Percentiles rank a stretch among this genome's conserved stretches.
phyloP scores from a whole-genome alignment of 352 stramenopile genomes.

The Globisporangium yorkense region DNA sequence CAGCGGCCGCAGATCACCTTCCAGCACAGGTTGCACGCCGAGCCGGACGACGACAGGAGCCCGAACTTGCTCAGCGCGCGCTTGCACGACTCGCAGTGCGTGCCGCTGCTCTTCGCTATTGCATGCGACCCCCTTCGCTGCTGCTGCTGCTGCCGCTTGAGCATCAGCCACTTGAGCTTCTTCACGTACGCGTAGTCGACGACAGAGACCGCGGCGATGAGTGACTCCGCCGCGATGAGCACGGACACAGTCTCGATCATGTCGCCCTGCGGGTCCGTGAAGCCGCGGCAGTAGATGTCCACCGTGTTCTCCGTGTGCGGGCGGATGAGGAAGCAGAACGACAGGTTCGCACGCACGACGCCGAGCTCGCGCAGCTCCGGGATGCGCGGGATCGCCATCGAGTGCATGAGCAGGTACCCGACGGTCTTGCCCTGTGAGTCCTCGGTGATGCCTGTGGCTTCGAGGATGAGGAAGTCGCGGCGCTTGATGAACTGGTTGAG shows the following conservation, averaged over 20 bases:
- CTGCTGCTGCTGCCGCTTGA: slow-evolving; percentile 17
- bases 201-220: slow-evolving; percentile 29
- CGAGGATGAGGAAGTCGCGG: slow-evolving; percentile 30
- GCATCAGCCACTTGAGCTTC: slow-evolving; percentile 57
- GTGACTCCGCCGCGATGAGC: slow-evolving; percentile 30
- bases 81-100: slow-evolving; percentile 24
- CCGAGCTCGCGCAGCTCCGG: slow-evolving; percentile 4
- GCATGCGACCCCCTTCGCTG: neutral
- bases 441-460: slow-evolving; percentile 29
- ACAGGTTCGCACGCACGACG: slow-evolving; percentile 11
- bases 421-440: slow-evolving; percentile 20
- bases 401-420: slow-evolving; percentile 40
- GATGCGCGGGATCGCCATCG: slow-evolving; percentile 16
- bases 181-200: slow-evolving; percentile 53
- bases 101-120: neutral
- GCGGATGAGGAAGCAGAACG: slow-evolving; percentile 10
- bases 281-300: slow-evolving; percentile 24
- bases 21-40: slow-evolving; percentile 40
- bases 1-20: slow-evolving; percentile 43
- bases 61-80: slow-evolving; percentile 15
- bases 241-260: slow-evolving; percentile 38
- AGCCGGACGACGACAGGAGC: slow-evolving; percentile 15
- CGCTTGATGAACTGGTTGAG: slow-evolving; percentile 10
- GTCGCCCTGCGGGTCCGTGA: slow-evolving; percentile 39
- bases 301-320: slow-evolving; percentile 6